Conservation (phyloP, 176 grass and related monocot genomes). For the Elymus sibiricus region DNA sequence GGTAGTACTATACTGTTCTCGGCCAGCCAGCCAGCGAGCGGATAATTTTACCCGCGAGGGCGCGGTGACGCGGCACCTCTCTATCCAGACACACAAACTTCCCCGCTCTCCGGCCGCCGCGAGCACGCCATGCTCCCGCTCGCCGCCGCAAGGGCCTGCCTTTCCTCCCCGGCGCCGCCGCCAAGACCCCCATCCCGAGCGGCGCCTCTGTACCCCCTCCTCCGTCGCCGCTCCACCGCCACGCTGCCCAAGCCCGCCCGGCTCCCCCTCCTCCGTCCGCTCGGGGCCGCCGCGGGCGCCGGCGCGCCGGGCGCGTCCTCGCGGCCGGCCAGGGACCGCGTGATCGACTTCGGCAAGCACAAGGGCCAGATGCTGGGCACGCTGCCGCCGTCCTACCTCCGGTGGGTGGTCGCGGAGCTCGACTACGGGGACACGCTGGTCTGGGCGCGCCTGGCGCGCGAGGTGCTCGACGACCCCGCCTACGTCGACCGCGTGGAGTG, state of each 20-base stretch:
- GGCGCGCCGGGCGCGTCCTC: neutral
- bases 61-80: neutral
- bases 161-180: neutral
- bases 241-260: neutral
- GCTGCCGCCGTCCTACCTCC: slow-evolving; percentile 58
- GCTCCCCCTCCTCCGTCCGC: neutral
- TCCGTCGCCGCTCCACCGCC: neutral
- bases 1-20: too few relatives aligned
- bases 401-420: slow-evolving; percentile 42
- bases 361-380: slow-evolving; percentile 62
- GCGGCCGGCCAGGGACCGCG: slow-evolving; percentile 44
- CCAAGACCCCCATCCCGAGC: neutral
- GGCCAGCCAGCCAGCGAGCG: neutral
- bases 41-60: neutral
- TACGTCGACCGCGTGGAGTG: slow-evolving; percentile 60
- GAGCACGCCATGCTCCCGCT: slow-evolving; percentile 20
- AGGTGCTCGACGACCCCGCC: slow-evolving; percentile 46
- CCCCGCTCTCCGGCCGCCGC: neutral
- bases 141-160: neutral
- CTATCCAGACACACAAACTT: neutral
- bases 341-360: slow-evolving; percentile 56
- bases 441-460: slow-evolving; percentile 44
- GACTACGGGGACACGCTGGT: slow-evolving; percentile 44
- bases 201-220: neutral
- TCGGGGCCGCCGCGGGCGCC: neutral